Conservation (phyloP, 2,329 filamentous ascomycete species). For the Aspergillus quadricinctus region DNA sequence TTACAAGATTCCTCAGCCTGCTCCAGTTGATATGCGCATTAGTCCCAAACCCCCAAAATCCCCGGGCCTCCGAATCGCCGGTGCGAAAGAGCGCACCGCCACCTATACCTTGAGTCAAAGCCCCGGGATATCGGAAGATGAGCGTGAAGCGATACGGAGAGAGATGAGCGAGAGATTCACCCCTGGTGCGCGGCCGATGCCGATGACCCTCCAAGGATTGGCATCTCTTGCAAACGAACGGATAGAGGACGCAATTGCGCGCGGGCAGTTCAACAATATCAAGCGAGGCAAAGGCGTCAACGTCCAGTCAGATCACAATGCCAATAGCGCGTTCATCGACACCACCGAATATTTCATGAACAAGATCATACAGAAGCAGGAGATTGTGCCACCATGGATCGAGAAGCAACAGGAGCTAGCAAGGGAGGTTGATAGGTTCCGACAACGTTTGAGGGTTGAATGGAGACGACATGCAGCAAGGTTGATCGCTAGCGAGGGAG, state of each 20-base stretch:
- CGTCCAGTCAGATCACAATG: constrained; percentile 69
- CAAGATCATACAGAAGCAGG: constrained; percentile 94
- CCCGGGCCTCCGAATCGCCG: constrained; percentile 50
- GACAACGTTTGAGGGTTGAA: constrained; percentile 68
- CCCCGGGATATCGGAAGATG: constrained; percentile 60
- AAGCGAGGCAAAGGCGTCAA: constrained; percentile 70
- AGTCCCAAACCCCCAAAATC: constrained; percentile 40
- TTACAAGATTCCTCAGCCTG: constrained; percentile 37
- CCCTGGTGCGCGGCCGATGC: constrained; percentile 66
- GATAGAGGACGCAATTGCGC: constrained; percentile 89
- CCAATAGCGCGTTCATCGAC: constrained; percentile 84
- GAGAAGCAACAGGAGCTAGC: constrained; percentile 94
- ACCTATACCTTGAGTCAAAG: constrained; percentile 53
- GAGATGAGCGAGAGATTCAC: constrained; percentile 79
- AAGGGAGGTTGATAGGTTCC: constrained; percentile 64
- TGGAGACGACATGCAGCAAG: constrained; percentile 81
- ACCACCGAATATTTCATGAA: constrained; percentile 99
- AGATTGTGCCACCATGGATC: constrained; percentile 95
- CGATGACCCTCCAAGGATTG: constrained; percentile 72
- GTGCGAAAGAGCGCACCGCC: constrained; percentile 55
- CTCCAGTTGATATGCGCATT: constrained; percentile 44
- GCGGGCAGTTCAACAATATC: constrained; percentile 85
- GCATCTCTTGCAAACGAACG: constrained; percentile 81
- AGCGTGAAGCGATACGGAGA: constrained; percentile 65
- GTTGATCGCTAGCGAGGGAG: constrained; percentile 72